A percentile compares a stretch with the other conserved stretches of the same genome.
Evolutionary conservation across 148 eudicot species (phyloP).

Genomic region (Beta vulgaris): DNA sequence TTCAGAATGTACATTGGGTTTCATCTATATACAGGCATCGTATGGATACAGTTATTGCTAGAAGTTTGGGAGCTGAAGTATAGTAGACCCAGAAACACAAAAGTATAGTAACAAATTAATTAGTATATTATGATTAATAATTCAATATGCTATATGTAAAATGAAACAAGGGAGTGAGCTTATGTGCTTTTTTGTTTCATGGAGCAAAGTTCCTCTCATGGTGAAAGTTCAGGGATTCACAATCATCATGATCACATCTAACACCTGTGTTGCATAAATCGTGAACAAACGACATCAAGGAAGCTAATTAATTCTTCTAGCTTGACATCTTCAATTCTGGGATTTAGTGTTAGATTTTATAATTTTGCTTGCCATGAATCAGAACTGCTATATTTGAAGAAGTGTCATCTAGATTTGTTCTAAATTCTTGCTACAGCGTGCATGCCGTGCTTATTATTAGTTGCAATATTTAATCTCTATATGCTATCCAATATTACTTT

Average conservation of each 20-base stretch:
- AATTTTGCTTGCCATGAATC: not conserved
- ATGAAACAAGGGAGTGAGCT: not conserved
- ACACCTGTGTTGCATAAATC: not conserved
- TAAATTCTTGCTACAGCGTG: not conserved
- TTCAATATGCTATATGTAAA: too few species aligned
- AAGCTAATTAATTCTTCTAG: not conserved
- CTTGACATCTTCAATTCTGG: not conserved
- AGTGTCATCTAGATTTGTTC: not conserved
- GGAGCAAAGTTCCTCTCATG: not conserved
- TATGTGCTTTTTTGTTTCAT: too few species aligned
- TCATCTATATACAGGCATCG: not conserved
- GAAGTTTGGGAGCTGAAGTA: not conserved
- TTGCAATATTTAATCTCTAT: too few species aligned
- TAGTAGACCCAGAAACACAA: too few species aligned
- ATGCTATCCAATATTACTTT: too few species aligned
- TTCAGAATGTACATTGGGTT: too few species aligned
- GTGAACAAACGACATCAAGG: not conserved
- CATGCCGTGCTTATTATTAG: too few species aligned
- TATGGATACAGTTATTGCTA: not conserved
- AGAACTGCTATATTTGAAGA: too few species aligned
- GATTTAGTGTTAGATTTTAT: not conserved
- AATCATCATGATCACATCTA: not conserved
- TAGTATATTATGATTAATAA: not conserved
- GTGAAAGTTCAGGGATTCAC: not conserved
- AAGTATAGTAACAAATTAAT: too few species aligned